Percentiles rank a stretch among this genome's conserved stretches.
These are phyloP conservation scores for Boletus eberwhitei DNA, from an alignment of 768 basidiomycete genomes.

Conservation along the genomic window DNA sequence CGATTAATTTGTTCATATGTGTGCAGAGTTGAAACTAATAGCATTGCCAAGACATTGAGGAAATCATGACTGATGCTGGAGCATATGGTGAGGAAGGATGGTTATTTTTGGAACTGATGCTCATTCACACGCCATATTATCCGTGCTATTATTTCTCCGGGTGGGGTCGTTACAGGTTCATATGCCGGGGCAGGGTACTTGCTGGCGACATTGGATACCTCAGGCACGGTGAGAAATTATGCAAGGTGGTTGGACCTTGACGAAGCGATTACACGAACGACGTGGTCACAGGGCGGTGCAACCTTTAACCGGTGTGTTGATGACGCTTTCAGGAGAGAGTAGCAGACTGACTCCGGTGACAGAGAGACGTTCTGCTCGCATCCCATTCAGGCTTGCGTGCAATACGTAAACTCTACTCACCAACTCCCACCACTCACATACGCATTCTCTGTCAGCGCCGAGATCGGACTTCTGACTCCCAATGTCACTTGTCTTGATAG, in stretches of 20 bases:
- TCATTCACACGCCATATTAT: neutral
- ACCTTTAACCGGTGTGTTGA: conserved; percentile 46
- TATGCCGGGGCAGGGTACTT: conserved; percentile 65
- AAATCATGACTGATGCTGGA: conserved; percentile 51
- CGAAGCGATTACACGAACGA: conserved; percentile 51
- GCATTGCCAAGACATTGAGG: conserved; percentile 44
- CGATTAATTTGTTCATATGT: neutral
- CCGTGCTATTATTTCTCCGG: neutral
- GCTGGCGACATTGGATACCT: conserved; percentile 45
- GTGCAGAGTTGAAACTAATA: neutral
- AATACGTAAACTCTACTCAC: conserved; percentile 44
- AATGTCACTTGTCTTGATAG: conserved; percentile 59
- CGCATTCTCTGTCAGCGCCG: conserved; percentile 44
- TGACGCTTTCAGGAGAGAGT: neutral
- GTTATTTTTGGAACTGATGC: neutral
- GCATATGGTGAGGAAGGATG: conserved; percentile 51
- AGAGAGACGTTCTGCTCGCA: conserved; percentile 67
- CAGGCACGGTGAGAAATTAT: conserved; percentile 40
- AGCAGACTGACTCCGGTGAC: conserved; percentile 1
- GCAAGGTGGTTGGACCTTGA: conserved; percentile 71
- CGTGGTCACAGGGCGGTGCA: conserved; percentile 53
- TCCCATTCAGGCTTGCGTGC: conserved; percentile 57
- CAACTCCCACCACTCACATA: conserved; percentile 42
- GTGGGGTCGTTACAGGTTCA: conserved; percentile 48
- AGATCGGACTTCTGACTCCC: conserved; percentile 49